Evolutionary conservation across 768 basidiomycete genomes (phyloP), one percentile per base, ranked within the genome.

Genomic region (Tricholoma furcatifolium): DNA sequence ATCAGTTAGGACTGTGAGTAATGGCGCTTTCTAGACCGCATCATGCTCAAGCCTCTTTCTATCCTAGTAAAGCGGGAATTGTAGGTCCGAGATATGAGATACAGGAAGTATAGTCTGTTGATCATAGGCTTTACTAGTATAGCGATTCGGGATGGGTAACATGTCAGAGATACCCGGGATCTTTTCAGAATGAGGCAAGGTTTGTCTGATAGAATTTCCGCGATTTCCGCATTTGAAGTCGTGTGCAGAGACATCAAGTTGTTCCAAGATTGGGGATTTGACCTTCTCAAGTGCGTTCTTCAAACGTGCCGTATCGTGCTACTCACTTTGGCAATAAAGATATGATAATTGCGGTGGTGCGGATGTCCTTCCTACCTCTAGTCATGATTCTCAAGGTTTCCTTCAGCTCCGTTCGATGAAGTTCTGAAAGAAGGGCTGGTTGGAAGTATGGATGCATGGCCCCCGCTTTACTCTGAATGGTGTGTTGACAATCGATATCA

Each of bases 81-180:
- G 76, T 74, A 50, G 43, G 74, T 64, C 15, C 35, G 43, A 9
- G n/a, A 12, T 30, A 11, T 7, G 0, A 9, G 14, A 24, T 43
- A 18, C 30, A 23, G 9, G 7, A 27, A 20, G 21, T 34, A 18
- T 6, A 11, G 18, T 21, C 5, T 31, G 21, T 45, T 9, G 11
- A 20, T 39, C 23, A 52, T 21, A 9, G 35, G 17, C 10, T 11
- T 46, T 31, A 3, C 7, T 50, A 82, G 82, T 80, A 79, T 60
- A 77, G 81, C 51, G 82, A 84, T 54, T 75, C 84, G 1, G 85
- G 85, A 12, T 85, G 83, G 83, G 80, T 76, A 55, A 87, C 85
- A 15, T 87, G 85, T 54, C 79, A 78, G 20, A 67, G 80, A 6
- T 87, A 83, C 61, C 85, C 85, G 18, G 85, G 84, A 17, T 85